These are phyloP conservation scores for Lachnellula arida DNA, from an alignment of 2,329 filamentous ascomycete species.

Conservation along the genomic window DNA sequence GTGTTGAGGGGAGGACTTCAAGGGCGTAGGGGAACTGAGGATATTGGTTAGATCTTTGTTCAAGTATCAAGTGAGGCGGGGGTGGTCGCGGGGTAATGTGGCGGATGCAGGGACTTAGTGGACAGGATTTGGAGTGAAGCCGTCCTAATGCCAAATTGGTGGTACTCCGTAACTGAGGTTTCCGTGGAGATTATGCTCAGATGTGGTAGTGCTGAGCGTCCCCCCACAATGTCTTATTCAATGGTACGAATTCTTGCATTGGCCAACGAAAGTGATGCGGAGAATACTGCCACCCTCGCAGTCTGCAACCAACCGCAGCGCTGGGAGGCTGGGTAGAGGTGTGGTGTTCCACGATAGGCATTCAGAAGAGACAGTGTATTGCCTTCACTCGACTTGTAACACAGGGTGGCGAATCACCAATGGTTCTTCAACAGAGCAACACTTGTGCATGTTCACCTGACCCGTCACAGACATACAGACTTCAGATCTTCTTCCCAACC, in stretches of 20 bases:
- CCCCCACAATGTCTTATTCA: slow-evolving; percentile 11
- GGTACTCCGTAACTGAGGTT: too few species aligned
- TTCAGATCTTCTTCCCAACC: not conserved
- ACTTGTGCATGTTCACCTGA: slow-evolving; percentile 15
- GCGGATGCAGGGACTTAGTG: not conserved
- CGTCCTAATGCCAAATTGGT: too few species aligned
- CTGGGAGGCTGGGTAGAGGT: slow-evolving; percentile 1
- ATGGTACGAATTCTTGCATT: slow-evolving; percentile 3
- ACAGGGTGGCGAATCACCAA: slow-evolving; percentile 11
- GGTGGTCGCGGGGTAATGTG: not conserved
- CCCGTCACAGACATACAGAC: not conserved
- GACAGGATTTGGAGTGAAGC: not conserved
- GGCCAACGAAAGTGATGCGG: slow-evolving; percentile 10
- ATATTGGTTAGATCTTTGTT: slow-evolving; percentile 11
- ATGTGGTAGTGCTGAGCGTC: slow-evolving; percentile 1
- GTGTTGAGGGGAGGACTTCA: slow-evolving; percentile 56
- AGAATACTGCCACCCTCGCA: slow-evolving; percentile 4
- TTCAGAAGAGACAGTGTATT: not conserved
- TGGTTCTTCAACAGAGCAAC: slow-evolving; percentile 3
- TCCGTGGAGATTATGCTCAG: not conserved
- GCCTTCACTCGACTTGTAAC: not conserved
- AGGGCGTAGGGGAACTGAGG: slow-evolving; percentile 73
- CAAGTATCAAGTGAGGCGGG: not conserved
- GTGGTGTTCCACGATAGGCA: not conserved
- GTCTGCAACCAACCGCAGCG: slow-evolving; percentile 11